These are phyloP conservation scores for Aristolochia californica DNA, from an alignment of 164 flowering plant genomes.

Conservation along the genomic window DNA sequence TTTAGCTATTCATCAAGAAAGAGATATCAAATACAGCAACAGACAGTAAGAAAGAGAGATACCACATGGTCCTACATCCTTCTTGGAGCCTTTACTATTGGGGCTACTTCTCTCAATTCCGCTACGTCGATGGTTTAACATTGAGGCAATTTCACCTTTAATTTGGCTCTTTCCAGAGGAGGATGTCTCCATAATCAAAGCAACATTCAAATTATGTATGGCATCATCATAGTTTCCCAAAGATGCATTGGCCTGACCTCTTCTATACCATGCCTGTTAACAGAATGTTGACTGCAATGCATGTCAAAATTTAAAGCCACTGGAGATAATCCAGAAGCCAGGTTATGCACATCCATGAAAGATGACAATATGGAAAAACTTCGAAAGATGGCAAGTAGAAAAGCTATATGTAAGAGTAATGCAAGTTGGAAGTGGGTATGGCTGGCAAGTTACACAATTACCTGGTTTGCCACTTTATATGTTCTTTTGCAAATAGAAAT, in stretches of 20 bases:
- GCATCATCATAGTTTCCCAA: conserved; percentile 53
- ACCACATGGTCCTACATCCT: conserved; percentile 20
- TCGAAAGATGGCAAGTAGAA: too few relatives aligned
- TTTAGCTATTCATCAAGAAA: not conserved
- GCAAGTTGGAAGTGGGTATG: too few relatives aligned
- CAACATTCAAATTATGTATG: conserved; percentile 41
- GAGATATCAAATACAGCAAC: not conserved
- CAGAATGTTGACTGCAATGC: conserved; percentile 3
- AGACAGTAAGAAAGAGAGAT: conserved; percentile 2
- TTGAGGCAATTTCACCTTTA: conserved; percentile 33
- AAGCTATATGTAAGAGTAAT: too few relatives aligned
- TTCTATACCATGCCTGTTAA: conserved; percentile 81
- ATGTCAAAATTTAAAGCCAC: not conserved
- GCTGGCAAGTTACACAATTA: too few relatives aligned
- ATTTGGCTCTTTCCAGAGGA: conserved; percentile 45
- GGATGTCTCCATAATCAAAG: conserved; percentile 44
- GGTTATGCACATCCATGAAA: not conserved
- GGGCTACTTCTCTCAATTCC: conserved; percentile 8
- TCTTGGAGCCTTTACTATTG: conserved; percentile 9
- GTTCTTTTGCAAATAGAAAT: too few relatives aligned
- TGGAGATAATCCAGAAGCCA: not conserved
- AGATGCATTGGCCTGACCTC: conserved; percentile 62
- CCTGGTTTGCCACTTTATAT: too few relatives aligned
- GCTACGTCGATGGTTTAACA: conserved; percentile 15
- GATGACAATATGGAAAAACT: too few relatives aligned